A percentile compares a stretch with the other conserved stretches of the same genome.
phyloP scores from a whole-genome alignment of 768 basidiomycete species.

The Pilatotrama ljubarskyi region DNA sequence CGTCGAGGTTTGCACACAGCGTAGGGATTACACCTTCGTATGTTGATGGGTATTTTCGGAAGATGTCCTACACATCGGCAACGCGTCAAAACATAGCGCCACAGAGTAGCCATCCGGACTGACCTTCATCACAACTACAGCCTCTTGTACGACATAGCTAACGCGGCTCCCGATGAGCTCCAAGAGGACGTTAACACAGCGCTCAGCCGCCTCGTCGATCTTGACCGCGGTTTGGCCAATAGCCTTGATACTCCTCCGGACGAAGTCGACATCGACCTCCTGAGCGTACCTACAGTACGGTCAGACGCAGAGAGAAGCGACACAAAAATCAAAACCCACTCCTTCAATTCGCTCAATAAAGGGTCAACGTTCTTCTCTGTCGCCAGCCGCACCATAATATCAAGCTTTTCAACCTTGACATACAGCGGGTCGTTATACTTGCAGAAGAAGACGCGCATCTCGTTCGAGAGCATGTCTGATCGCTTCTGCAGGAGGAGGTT shows the following conservation, averaged over 20 bases:
- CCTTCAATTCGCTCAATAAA: constrained; percentile 91
- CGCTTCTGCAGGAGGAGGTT: constrained; percentile 95
- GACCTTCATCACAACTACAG: constrained; percentile 98
- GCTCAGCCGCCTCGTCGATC: constrained; percentile 89
- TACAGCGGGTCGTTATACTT: constrained; percentile 99
- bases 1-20: constrained; percentile 91
- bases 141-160: constrained; percentile 97
- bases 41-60: constrained; percentile 93
- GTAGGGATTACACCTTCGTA: constrained; percentile 98
- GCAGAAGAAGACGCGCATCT: constrained; percentile 99
- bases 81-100: background rate
- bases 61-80: constrained; percentile 73
- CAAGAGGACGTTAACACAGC: constrained; percentile 91
- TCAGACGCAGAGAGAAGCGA: background rate
- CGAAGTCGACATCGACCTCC: constrained; percentile 98
- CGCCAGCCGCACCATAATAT: constrained; percentile 96
- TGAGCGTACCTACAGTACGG: constrained; percentile 74
- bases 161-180: constrained; percentile 92
- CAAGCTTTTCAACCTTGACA: constrained; percentile 97
- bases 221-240: constrained; percentile 97
- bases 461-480: constrained; percentile 84
- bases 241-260: constrained; percentile 89
- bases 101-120: constrained; percentile 13
- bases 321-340: constrained; percentile 51
- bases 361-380: constrained; percentile 93